Evolutionary conservation across 148 eudicot species (phyloP).

Genomic region (Persicaria maculosa): DNA sequence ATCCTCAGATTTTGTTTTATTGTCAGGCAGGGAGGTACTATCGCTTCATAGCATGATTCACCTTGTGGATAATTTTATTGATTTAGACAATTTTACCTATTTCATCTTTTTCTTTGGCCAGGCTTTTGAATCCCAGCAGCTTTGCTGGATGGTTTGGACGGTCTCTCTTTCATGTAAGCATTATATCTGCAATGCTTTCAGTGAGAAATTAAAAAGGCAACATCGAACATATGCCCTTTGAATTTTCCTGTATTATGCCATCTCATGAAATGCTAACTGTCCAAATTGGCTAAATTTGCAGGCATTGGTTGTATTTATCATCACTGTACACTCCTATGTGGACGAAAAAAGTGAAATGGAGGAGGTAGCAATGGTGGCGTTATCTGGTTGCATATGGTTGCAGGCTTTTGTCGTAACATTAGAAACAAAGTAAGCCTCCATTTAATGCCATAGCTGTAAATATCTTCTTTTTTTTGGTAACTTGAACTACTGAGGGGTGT

Average conservation of each 20-base stretch:
- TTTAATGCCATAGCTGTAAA: not conserved
- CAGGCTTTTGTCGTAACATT: conserved; percentile 89
- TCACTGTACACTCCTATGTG: conserved; percentile 69
- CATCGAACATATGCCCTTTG: not conserved
- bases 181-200: no score
- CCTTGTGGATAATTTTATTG: conserved; percentile 10
- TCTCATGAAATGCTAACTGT: conserved; percentile 7
- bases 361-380: conserved; percentile 89
- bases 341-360: conserved; percentile 91
- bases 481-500: not conserved
- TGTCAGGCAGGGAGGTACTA: conserved; percentile 89
- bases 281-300: conserved; percentile 25
- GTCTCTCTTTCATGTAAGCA: conserved; percentile 81
- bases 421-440: conserved; percentile 78
- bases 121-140: conserved; percentile 92
- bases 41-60: not conserved
- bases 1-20: conserved; percentile 93
- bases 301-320: conserved; percentile 85
- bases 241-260: not conserved
- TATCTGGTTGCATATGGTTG: conserved; percentile 98
- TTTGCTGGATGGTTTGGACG: conserved; percentile 99
- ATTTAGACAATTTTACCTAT: not conserved
- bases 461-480: not conserved
- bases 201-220: not conserved
- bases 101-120: conserved; percentile 26